These are phyloP conservation scores for Tolypocladium amazonense DNA, from an alignment of 2,329 filamentous ascomycete genomes.

Conservation along the genomic window DNA sequence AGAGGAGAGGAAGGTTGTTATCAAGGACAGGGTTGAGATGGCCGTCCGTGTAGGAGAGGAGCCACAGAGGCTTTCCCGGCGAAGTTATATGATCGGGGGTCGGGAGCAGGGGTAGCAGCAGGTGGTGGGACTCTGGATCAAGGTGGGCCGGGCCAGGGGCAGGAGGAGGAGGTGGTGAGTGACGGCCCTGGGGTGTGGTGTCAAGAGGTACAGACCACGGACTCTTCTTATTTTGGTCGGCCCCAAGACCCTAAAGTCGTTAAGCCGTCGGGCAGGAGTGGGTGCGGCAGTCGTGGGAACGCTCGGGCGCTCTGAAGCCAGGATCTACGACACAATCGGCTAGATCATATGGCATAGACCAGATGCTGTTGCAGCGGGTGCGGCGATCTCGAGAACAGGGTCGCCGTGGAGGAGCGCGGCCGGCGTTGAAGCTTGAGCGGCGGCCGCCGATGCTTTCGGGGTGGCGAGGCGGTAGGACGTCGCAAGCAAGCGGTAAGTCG, in stretches of 20 bases:
- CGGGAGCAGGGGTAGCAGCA: conserved; percentile 5
- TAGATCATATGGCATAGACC: conserved; percentile 5
- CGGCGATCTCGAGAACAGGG: conserved; percentile 6
- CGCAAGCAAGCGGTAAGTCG: not conserved
- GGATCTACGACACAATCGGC: conserved; percentile 10
- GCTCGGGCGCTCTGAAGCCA: conserved; percentile 8
- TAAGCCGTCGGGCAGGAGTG: conserved; percentile 1
- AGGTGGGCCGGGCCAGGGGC: conserved; percentile 6
- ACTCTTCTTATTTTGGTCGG: conserved; percentile 5
- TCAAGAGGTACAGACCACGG: conserved; percentile 5
- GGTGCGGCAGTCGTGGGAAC: conserved; percentile 5
- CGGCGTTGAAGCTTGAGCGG: not conserved
- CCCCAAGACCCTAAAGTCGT: conserved; percentile 1
- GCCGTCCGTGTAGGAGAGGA: not conserved
- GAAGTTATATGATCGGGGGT: conserved; percentile 6
- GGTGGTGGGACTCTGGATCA: conserved; percentile 3
- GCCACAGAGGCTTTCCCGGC: conserved; percentile 2
- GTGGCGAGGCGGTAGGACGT: not conserved
- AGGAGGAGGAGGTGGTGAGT: conserved; percentile 1
- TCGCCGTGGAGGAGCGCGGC: not conserved
- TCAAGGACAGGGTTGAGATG: not conserved
- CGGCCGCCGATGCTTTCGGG: not conserved
- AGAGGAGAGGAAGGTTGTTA: not conserved
- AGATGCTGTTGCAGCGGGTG: conserved; percentile 6
- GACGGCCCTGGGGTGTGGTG: conserved; percentile 3